Evolutionary conservation across 2,329 filamentous ascomycete species (phyloP), one percentile per base, ranked within the genome.

Genomic region (Claviceps sp.): DNA sequence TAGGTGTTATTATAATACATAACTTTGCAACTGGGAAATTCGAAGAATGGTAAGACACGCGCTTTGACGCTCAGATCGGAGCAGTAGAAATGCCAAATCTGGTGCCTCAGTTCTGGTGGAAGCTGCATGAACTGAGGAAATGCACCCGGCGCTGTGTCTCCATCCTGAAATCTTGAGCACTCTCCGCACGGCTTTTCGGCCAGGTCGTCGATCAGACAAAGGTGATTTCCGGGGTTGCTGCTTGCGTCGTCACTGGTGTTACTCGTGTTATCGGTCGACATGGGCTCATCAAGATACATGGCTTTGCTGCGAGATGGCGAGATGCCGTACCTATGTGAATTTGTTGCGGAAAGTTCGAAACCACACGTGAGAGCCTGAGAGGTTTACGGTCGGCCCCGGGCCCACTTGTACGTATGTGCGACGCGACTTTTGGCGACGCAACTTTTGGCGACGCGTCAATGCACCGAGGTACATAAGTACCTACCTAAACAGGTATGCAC

Each of bases 61-160:
- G n/a, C n/a, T n/a, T n/a, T n/a, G n/a, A n/a, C n/a, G n/a, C 20
- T 46, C 23, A 67, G 54, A 37, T 66, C 62, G 0, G 61, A 59
- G 39, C 66, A 67, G 51, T 63, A 65, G 17, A 57, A 49, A 37
- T 62, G 55, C 67, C 67, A 69, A 49, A 69, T 55, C 23, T 55
- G 61, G 20, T 57, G 51, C 48, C 66, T 64, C n/a, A 69, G 55
- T 53, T 69, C 67, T 9, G 60, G 58, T 1, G 67, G 67, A 2
- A 69, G 60, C 44, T 43, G 36, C 46, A 47, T 49, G 47, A 57
- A 68, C 47, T 53, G 17, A 49, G 57, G 39, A 56, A 68, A 63
- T 3, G 50, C 43, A 2, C 52, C 29, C 4, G 40, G 6, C 9
- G 34, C 16, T 7, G 4, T n/a, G n/a, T n/a, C n/a, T n/a, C n/a